phyloP scores from a whole-genome alignment of 2,329 filamentous ascomycete species.

The Plectosphaerella cucumerina region DNA sequence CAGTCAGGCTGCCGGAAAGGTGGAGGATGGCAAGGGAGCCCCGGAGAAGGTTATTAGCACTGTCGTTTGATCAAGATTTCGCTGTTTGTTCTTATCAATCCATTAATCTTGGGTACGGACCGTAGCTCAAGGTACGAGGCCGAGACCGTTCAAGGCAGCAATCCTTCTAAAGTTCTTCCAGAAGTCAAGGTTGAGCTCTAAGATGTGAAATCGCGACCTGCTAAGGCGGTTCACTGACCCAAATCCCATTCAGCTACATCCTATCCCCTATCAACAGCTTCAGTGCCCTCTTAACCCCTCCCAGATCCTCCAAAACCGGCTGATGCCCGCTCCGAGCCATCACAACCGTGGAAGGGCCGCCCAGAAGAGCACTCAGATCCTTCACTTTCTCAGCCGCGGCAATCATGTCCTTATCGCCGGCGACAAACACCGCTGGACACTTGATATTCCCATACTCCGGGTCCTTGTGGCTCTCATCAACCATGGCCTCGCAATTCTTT shows the following conservation, averaged over 20 bases:
- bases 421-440: constrained; percentile 23
- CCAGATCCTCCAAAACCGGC: constrained; percentile 5
- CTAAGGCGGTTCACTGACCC: too few species aligned
- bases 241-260: background rate
- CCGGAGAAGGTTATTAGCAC: too few species aligned
- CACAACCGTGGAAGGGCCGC: constrained; percentile 23
- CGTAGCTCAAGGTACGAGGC: too few species aligned
- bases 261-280: background rate
- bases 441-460: constrained; percentile 24
- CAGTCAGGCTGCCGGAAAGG: background rate
- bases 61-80: too few species aligned
- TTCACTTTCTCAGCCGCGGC: constrained; percentile 19
- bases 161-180: too few species aligned
- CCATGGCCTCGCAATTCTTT: constrained; percentile 22
- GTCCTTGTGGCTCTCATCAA: constrained; percentile 22
- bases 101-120: too few species aligned
- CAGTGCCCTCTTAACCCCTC: constrained; percentile 5
- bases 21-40: background rate
- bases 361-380: constrained; percentile 20
- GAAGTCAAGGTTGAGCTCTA: too few species aligned
- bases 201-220: too few species aligned
- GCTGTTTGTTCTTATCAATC: too few species aligned
- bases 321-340: constrained; percentile 18
- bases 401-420: constrained; percentile 24
- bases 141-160: too few species aligned